Percentiles rank a stretch among this genome's conserved stretches.
Conservation (phyloP, 805 yeast species). For the Kodamaea laetipori region DNA sequence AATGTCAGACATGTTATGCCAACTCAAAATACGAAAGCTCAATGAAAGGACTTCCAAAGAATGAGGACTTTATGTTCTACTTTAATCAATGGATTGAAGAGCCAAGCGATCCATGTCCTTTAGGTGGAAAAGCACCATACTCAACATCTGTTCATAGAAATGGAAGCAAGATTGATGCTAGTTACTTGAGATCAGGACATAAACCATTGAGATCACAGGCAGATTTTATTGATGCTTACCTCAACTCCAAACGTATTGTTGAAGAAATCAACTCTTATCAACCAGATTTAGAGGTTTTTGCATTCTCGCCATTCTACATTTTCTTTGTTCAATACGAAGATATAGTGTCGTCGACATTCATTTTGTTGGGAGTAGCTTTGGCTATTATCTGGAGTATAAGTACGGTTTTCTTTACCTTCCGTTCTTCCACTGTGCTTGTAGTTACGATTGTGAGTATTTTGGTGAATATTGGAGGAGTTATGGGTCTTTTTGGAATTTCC, state of each 20-base stretch:
- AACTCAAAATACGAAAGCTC: conserved; percentile 64
- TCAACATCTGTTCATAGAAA: conserved; percentile 55
- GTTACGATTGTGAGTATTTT: conserved; percentile 64
- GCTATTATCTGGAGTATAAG: conserved; percentile 54
- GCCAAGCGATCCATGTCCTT: conserved; percentile 86
- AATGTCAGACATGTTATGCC: conserved; percentile 72
- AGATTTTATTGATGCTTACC: conserved; percentile 81
- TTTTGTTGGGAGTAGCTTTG: conserved; percentile 55
- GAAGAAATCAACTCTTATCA: conserved; percentile 49
- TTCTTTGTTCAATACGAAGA: conserved; percentile 86
- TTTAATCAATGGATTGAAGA: conserved; percentile 83
- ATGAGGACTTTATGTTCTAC: conserved; percentile 65
- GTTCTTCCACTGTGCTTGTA: conserved; percentile 42
- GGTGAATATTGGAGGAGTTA: conserved; percentile 74
- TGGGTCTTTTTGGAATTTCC: conserved; percentile 73
- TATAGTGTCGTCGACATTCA: conserved; percentile 59
- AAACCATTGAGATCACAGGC: conserved; percentile 75
- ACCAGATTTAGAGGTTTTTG: conserved; percentile 60
- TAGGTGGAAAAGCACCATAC: conserved; percentile 95
- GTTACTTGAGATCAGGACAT: conserved; percentile 81
- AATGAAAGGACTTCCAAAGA: conserved; percentile 84
- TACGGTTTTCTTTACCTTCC: conserved; percentile 64
- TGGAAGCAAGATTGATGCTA: conserved; percentile 47
- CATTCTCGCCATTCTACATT: conserved; percentile 91
- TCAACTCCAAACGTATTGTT: conserved; percentile 67